Evolutionary conservation across 2,329 filamentous ascomycete species (phyloP), one percentile per base, ranked within the genome.

Genomic region (Colletotrichum viniferum): DNA sequence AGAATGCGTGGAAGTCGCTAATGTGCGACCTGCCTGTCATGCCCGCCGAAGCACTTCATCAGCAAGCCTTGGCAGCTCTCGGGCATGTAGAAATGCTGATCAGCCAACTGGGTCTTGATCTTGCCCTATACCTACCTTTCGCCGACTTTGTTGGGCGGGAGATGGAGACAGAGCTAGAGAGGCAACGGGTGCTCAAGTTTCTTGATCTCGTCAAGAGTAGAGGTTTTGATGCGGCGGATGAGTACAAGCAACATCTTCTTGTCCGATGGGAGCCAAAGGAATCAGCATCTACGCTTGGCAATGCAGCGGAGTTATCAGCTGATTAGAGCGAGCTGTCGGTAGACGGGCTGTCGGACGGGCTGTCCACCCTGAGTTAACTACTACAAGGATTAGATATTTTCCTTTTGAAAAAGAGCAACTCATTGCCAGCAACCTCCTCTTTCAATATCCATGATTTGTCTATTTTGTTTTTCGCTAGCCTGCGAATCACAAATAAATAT

Each of bases 11-110:
- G 64, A 62, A 56, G 14, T 63, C 30, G 3, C n/a, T 73, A 2
- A 52, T n/a, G 56, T 73, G 56, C 43, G 71, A 63, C 9, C 32
- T 73, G 6, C 71, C 65, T 3, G 58, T 69, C 21, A 21, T 73
- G 58, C 58, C 38, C 4, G 21, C 64, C 14, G 56, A 38, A 26
- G 65, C 43, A 2, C 71, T 62, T 14, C 58, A 69, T 34, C 36
- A 69, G 2, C 71, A 73, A 4, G 71, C 71, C 3, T 13, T 73
- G 16, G 58, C 36, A 4, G 56, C 65, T n/a, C 65, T 73, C 14
- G 18, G 56, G 1, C 61, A 48, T 3, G 26, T 73, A 13, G 65
- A 73, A 4, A 69, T 58, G 14, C 55, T 73, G 16, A 13, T 63
- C 10, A 30, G 26, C 3, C 21, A 58, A 14, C 26, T 61, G 3